phyloP scores from a whole-genome alignment of 108 stramenopile species.

The Pseudonitzschia multiseries region DNA sequence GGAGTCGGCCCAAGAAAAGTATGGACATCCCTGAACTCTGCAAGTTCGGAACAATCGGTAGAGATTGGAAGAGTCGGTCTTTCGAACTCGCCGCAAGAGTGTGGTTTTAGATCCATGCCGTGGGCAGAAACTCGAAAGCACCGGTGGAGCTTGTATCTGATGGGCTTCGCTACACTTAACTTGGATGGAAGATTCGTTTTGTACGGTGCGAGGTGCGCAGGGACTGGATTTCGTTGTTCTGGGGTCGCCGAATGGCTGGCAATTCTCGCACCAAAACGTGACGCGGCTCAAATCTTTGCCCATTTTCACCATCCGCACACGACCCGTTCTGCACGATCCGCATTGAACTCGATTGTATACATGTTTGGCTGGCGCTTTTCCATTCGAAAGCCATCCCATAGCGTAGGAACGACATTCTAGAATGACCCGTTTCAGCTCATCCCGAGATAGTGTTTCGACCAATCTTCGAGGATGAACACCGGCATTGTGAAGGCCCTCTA shows the following conservation, averaged over 20 bases:
- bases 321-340: slow-evolving; percentile 44
- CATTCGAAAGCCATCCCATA: slow-evolving; percentile 54
- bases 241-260: slow-evolving; percentile 38
- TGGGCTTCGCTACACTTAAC: background rate
- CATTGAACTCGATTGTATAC: slow-evolving; percentile 68
- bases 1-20: slow-evolving; percentile 63
- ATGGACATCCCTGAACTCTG: slow-evolving; percentile 38
- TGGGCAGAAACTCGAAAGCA: slow-evolving; percentile 31
- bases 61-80: slow-evolving; percentile 32
- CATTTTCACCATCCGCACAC: slow-evolving; percentile 59
- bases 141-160: background rate
- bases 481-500: slow-evolving; percentile 57
- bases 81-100: slow-evolving; percentile 40
- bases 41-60: slow-evolving; percentile 57
- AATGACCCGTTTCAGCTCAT: slow-evolving; percentile 41
- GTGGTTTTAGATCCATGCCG: slow-evolving; percentile 50
- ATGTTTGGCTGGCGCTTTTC: slow-evolving; percentile 50
- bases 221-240: background rate
- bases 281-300: slow-evolving; percentile 47
- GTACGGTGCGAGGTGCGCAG: background rate
- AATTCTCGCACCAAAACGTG: slow-evolving; percentile 63
- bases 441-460: slow-evolving; percentile 39
- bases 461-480: slow-evolving; percentile 50
- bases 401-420: slow-evolving; percentile 42
- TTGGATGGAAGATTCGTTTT: slow-evolving; percentile 14